phyloP scores from a whole-genome alignment of 345 rosid species.

The Populus alba region DNA sequence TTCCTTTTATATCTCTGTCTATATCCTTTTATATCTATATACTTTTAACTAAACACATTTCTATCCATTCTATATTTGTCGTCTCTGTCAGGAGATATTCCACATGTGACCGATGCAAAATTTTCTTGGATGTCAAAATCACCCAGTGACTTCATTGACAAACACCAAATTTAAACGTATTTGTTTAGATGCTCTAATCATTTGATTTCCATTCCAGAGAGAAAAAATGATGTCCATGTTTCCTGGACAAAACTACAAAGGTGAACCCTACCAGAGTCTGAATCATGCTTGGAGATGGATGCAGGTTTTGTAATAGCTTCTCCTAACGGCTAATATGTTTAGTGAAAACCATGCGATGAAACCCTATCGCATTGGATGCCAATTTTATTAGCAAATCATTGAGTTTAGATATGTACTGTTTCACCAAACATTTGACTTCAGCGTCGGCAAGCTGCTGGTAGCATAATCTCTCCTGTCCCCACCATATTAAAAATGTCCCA shows the following conservation, averaged over 20 bases:
- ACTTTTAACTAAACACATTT: no score
- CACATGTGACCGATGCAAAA: no score
- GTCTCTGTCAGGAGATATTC: no score
- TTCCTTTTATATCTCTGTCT: no score
- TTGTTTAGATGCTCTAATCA: conserved; percentile 1
- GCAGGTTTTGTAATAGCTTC: background rate
- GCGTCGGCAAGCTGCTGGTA: background rate
- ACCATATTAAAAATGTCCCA: background rate
- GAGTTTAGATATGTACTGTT: background rate
- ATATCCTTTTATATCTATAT: no score
- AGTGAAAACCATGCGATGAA: background rate
- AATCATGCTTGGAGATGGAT: background rate
- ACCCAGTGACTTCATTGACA: background rate
- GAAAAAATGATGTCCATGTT: background rate
- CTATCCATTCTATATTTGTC: no score
- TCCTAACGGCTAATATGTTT: background rate
- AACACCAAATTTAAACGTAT: background rate
- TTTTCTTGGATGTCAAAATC: background rate
- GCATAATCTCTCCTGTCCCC: background rate
- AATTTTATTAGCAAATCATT: background rate
- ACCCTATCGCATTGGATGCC: background rate
- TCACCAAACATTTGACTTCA: conserved; percentile 5
- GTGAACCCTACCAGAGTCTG: background rate
- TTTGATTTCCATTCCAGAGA: background rate
- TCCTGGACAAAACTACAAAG: background rate